Evolutionary conservation across 1,284 basidiomycete species (phyloP).

Genomic region (Fereydounia khargensis): DNA sequence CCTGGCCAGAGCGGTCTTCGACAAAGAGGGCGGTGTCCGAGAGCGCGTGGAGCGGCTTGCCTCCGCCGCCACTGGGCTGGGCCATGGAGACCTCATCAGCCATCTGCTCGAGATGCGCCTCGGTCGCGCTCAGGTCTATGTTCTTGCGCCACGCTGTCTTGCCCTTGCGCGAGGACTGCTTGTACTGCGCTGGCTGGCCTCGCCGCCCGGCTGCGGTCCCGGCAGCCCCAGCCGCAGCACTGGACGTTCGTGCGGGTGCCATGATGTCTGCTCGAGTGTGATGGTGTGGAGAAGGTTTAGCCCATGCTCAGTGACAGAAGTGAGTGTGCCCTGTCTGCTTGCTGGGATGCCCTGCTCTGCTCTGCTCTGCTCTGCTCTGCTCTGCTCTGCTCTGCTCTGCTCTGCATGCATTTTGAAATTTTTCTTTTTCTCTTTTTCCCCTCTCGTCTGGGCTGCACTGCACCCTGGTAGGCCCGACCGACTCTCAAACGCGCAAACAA

Average conservation of each 20-base stretch:
- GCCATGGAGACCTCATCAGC: slow-evolving; percentile 29
- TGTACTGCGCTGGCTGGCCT: slow-evolving; percentile 53
- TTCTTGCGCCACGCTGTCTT: slow-evolving; percentile 92
- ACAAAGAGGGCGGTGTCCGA: slow-evolving; percentile 20
- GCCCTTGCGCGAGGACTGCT: slow-evolving; percentile 77
- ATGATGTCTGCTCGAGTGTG: background rate
- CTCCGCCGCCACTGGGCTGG: slow-evolving; percentile 1
- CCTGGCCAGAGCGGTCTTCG: slow-evolving; percentile 60
- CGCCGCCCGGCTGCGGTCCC: background rate
- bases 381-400: no score
- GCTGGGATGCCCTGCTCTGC: no score
- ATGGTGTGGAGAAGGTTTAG: no score
- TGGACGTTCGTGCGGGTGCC: slow-evolving; percentile 1
- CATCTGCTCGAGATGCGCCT: slow-evolving; percentile 40
- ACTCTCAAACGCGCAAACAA: no score
- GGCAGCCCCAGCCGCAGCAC: background rate
- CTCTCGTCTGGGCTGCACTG: no score
- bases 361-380: no score
- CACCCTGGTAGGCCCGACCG: no score
- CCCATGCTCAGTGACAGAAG: no score
- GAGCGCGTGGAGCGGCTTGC: slow-evolving; percentile 2
- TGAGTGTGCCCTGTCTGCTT: no score
- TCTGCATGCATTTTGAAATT: no score
- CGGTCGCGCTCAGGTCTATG: slow-evolving; percentile 40
- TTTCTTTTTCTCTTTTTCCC: no score